Conservation (phyloP, 2,329 filamentous ascomycete species). For the Neurospora sp. region DNA sequence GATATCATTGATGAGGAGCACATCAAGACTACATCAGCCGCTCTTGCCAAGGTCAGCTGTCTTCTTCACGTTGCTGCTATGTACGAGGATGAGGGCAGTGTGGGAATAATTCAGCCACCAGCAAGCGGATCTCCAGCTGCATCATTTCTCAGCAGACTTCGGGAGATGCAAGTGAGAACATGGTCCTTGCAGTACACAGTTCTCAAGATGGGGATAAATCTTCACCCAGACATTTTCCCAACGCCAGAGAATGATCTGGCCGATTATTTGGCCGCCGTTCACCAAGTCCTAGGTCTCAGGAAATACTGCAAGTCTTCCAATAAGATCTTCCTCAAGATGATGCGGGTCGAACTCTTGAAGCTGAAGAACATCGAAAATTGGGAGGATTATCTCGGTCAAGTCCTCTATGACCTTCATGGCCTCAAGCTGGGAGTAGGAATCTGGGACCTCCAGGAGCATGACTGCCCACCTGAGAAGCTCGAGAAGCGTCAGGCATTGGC, state of each 20-base stretch:
- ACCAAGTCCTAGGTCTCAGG: conserved; percentile 74
- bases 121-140: conserved; percentile 46
- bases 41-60: conserved; percentile 61
- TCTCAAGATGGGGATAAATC: conserved; percentile 62
- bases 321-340: conserved; percentile 80
- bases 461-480: conserved; percentile 65
- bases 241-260: conserved; percentile 63
- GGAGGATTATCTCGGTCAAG: conserved; percentile 78
- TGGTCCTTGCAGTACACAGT: conserved; percentile 85
- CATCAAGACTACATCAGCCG: conserved; percentile 60
- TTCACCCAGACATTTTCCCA: conserved; percentile 55
- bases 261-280: conserved; percentile 70
- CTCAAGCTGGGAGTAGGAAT: conserved; percentile 63
- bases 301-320: conserved; percentile 78
- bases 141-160: conserved; percentile 57
- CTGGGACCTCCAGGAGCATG: conserved; percentile 66
- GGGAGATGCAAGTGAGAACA: conserved; percentile 76
- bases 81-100: conserved; percentile 75
- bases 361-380: conserved; percentile 69
- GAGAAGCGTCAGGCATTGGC: conserved; percentile 73
- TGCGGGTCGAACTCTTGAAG: conserved; percentile 74
- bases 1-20: conserved; percentile 79
- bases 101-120: conserved; percentile 59
- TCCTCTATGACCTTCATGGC: conserved; percentile 74
- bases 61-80: conserved; percentile 72